Base-by-base conservation (phyloP, 2,329 filamentous ascomycete species). In the Colletotrichum graminicola region DNA sequence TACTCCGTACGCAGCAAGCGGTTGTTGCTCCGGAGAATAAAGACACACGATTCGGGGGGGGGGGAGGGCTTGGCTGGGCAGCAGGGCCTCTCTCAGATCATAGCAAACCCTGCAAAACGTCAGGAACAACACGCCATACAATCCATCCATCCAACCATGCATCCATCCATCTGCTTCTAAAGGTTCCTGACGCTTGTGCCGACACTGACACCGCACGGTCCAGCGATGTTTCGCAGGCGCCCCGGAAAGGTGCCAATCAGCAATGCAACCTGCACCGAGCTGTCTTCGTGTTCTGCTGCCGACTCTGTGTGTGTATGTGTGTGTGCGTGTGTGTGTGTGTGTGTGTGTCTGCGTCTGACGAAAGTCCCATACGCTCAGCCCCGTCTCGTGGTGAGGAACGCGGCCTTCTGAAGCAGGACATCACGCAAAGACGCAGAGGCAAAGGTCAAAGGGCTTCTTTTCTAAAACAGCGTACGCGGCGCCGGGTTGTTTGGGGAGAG, bases 161-260 rank as follows among this genome's bases (percentile, higher is more conserved):
- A 43, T 43, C 41, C 41, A 29, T 29, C 29, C 29, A 29, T 29
- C 41, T 18, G 16, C 18, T 5, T 43, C 18, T 43, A 36, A 36
- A 5, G 8, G 11, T 36, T 51, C 36, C 36, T n/a, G 29, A 29
- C 23, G 51, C 29, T 52, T 32, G 34, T 43, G 23, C 23, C 26
- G 41, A 62, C 41, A 23, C 63, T 64, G 59, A 52, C 54, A 71
- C 56, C 41, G 66, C 69, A 60, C 69, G 65, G 52, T 61, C 66
- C 65, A 65, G 32, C 49, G 21, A 36, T 54, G 68, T 60, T 69
- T 63, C 57, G 65, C 59, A 69, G 59, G 57, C 65, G 52, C 45
- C 41, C 29, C 29, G 36, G 26, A 43, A 55, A 29, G 56, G 63
- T 55, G 61, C 45, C 67, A 69, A 62, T 60, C 67, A 59, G 61